Conservation (phyloP, 768 basidiomycete species). For the Hortiboletus flavorubellus region DNA sequence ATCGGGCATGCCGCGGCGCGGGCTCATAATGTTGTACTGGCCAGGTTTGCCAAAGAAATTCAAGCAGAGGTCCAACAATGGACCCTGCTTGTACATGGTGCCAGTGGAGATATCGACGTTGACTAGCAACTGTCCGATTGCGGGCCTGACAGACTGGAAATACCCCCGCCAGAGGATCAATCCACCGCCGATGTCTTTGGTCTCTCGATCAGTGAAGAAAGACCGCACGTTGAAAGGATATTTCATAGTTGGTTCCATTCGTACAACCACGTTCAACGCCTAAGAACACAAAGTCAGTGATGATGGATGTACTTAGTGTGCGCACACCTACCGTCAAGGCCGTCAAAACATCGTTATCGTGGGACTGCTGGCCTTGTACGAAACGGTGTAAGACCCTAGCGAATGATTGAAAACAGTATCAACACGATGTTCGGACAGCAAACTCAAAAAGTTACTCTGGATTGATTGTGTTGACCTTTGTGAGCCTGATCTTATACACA, state of each 20-base stretch:
- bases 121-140: conserved; percentile 57
- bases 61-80: conserved; percentile 54
- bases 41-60: conserved; percentile 44
- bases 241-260: conserved; percentile 66
- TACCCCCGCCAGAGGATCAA: conserved; percentile 76
- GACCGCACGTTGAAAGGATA: conserved; percentile 74
- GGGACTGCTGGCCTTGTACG: conserved; percentile 59
- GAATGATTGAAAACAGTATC: neutral
- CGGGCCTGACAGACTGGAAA: conserved; percentile 76
- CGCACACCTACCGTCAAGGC: conserved; percentile 52
- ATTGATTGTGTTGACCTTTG: conserved; percentile 56
- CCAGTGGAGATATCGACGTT: conserved; percentile 80
- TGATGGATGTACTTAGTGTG: neutral
- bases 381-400: conserved; percentile 61
- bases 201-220: conserved; percentile 63
- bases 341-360: conserved; percentile 65
- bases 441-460: conserved; percentile 40
- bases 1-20: conserved; percentile 43
- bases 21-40: conserved; percentile 36
- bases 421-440: conserved; percentile 21
- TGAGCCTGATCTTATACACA: conserved; percentile 62
- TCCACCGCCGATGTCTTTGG: conserved; percentile 54
- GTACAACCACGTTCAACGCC: conserved; percentile 73
- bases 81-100: conserved; percentile 68
- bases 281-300: conserved; percentile 23